A percentile compares a stretch with the other conserved stretches of the same genome.
Conservation (phyloP, 257 asterid species). For the Cordia subcordata region DNA sequence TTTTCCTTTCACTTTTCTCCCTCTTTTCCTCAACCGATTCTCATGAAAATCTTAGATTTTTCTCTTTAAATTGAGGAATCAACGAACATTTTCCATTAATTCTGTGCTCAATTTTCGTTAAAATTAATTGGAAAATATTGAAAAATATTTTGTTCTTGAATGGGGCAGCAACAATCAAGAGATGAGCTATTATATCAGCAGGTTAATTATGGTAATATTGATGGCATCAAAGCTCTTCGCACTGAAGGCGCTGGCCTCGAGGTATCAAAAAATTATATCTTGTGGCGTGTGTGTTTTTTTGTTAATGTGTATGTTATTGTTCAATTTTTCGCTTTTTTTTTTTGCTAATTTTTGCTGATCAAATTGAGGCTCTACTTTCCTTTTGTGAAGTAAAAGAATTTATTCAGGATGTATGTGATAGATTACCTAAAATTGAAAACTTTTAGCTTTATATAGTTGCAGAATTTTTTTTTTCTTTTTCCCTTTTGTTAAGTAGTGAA, state of each 20-base stretch:
- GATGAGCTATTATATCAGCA: conserved; percentile 75
- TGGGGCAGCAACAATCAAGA: conserved; percentile 90
- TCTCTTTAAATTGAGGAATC: conserved; percentile 7
- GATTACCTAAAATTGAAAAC: too few relatives aligned
- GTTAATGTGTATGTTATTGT: too few relatives aligned
- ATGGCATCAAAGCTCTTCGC: conserved; percentile 81
- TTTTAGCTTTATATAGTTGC: too few relatives aligned
- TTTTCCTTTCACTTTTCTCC: conserved; percentile 3
- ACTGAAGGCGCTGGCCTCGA: conserved; percentile 90
- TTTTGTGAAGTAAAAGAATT: too few relatives aligned
- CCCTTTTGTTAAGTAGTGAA: too few relatives aligned
- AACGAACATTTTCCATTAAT: background rate
- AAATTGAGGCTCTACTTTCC: too few relatives aligned
- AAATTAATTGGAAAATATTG: conserved; percentile 1
- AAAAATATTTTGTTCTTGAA: conserved; percentile 18
- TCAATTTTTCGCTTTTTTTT: too few relatives aligned
- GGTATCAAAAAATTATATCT: conserved; percentile 30
- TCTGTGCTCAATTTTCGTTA: background rate
- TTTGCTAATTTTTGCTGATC: too few relatives aligned
- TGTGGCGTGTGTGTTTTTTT: too few relatives aligned
- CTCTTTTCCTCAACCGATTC: background rate
- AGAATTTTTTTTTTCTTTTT: too few relatives aligned
- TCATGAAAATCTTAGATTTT: conserved; percentile 7
- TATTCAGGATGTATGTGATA: too few relatives aligned
- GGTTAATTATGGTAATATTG: conserved; percentile 62